A percentile compares a stretch with the other conserved stretches of the same genome.
Conservation (phyloP, 225 moss, liverwort and hornwort species). For the Antitrichia curtipendula region DNA sequence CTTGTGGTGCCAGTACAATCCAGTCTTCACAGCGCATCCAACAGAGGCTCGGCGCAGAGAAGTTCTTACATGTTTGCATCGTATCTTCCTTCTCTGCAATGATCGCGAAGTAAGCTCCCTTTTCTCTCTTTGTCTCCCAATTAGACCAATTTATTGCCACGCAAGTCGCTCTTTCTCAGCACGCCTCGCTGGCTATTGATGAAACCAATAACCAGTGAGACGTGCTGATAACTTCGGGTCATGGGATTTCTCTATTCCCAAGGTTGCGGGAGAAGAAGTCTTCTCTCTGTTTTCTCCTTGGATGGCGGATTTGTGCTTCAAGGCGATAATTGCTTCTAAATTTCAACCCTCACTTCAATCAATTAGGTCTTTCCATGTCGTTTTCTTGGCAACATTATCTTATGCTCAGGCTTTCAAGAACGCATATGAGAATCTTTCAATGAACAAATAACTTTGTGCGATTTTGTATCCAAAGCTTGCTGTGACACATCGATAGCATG, state of each 20-base stretch:
- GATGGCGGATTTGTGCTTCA: background rate
- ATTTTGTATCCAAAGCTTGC: background rate
- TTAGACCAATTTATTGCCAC: background rate
- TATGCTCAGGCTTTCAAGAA: background rate
- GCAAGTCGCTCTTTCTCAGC: background rate
- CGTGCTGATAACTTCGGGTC: background rate
- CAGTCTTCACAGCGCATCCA: constrained; percentile 97
- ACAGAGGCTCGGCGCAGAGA: constrained; percentile 97
- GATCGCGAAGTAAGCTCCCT: constrained; percentile 54
- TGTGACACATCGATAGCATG: background rate
- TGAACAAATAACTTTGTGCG: background rate
- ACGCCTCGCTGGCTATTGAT: background rate
- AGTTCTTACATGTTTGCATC: constrained; percentile 77
- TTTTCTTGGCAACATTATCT: background rate
- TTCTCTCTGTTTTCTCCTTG: background rate
- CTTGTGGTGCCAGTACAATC: constrained; percentile 71
- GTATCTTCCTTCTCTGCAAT: constrained; percentile 84
- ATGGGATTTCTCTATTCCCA: background rate
- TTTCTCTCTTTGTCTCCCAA: background rate
- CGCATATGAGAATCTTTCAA: background rate
- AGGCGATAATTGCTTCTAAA: background rate
- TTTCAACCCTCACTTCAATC: background rate
- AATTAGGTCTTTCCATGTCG: background rate
- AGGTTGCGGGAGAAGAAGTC: background rate
- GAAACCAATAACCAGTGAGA: background rate